phyloP scores from a whole-genome alignment of 140 eudicot species.

The Ambrosia hybrid region DNA sequence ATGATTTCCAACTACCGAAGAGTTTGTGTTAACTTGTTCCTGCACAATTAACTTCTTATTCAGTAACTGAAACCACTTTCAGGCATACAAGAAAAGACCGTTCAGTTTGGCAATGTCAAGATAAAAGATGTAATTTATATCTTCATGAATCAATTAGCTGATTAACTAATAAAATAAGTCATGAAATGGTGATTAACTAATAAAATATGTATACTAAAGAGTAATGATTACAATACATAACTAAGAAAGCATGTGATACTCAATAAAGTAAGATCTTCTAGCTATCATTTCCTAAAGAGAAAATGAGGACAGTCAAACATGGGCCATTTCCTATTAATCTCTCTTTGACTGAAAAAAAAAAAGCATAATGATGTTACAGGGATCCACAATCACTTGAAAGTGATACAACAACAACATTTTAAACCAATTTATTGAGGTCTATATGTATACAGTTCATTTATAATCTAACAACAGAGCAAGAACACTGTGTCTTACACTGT shows the following conservation, averaged over 20 bases:
- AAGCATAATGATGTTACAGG: conserved; percentile 7
- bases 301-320: conserved; percentile 56
- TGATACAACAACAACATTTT: neutral
- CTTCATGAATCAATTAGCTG: conserved; percentile 1
- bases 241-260: conserved; percentile 9
- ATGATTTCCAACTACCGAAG: conserved; percentile 34
- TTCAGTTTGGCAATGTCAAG: neutral
- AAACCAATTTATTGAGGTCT: neutral
- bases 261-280: neutral
- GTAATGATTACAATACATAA: neutral
- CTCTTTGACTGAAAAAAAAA: conserved; percentile 45
- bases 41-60: conserved; percentile 28
- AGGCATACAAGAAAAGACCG: neutral
- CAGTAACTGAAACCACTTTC: conserved; percentile 22
- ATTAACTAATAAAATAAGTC: too few species aligned
- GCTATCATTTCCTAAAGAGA: neutral
- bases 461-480: neutral
- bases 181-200: too few species aligned
- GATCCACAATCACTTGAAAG: neutral
- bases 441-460: conserved; percentile 1
- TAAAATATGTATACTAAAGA: too few species aligned
- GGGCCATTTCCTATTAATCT: conserved; percentile 36
- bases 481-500: conserved; percentile 35
- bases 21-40: conserved; percentile 41
- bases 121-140: neutral